A percentile compares a stretch with the other conserved stretches of the same genome.
These are phyloP conservation scores for Phytophthora megakarya DNA, from an alignment of 352 stramenopile genomes.

Conservation along the genomic window DNA sequence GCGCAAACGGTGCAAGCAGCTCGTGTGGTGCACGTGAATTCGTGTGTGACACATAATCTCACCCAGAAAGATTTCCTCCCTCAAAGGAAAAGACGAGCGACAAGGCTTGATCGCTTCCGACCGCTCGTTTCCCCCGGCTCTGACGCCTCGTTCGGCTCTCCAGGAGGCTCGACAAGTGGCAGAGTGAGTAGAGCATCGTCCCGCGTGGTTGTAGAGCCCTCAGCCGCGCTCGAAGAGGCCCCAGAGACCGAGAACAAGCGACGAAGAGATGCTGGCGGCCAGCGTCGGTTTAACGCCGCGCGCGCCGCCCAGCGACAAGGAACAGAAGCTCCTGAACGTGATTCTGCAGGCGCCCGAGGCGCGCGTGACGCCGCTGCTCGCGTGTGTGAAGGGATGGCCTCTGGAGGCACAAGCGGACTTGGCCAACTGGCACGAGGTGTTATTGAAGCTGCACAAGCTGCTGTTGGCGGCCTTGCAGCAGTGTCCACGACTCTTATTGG, in stretches of 20 bases:
- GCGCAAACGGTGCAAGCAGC: constrained; percentile 13
- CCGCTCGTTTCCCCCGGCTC: constrained; percentile 25
- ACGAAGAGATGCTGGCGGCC: constrained; percentile 34
- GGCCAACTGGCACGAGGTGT: constrained; percentile 64
- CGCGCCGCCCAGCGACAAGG: constrained; percentile 49
- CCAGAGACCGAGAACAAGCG: constrained; percentile 17
- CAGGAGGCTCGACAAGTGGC: neutral
- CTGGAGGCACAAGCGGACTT: constrained; percentile 83
- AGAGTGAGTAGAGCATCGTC: neutral
- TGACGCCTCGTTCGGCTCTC: neutral
- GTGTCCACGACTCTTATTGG: constrained; percentile 52
- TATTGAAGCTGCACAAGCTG: constrained; percentile 59
- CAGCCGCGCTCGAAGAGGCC: neutral
- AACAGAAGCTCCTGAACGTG: constrained; percentile 68
- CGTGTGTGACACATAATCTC: neutral
- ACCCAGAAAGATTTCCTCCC: constrained; percentile 39
- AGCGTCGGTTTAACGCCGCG: constrained; percentile 31
- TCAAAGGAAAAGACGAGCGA: constrained; percentile 28
- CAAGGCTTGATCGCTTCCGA: constrained; percentile 14
- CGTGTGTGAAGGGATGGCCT: constrained; percentile 75
- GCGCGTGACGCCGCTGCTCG: constrained; percentile 60
- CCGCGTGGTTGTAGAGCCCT: neutral
- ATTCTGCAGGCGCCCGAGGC: constrained; percentile 51
- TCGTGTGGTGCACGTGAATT: constrained; percentile 5
- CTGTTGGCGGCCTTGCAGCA: constrained; percentile 48